A percentile compares a stretch with the other conserved stretches of the same genome.
Evolutionary conservation across 495 filamentous ascomycete genomes (phyloP).

Genomic region (Thermochaetoides thermophila): DNA sequence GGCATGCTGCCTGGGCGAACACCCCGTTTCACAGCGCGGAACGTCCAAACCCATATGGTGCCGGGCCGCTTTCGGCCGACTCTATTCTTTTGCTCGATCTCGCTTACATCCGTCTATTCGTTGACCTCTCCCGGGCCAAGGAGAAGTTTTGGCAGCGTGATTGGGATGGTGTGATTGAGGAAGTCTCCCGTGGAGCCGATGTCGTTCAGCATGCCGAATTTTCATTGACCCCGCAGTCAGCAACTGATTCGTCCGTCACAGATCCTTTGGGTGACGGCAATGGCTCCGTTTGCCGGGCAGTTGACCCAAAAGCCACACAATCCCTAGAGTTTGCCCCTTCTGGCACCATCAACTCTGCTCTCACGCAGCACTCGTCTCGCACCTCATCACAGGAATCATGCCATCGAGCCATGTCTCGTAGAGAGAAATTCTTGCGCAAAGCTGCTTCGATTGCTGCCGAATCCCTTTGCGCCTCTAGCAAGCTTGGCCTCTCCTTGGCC

Average conservation of each 20-base stretch:
- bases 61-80: constrained; percentile 80
- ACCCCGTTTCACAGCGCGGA: constrained; percentile 79
- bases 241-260: constrained; percentile 34
- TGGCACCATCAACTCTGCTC: constrained; percentile 38
- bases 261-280: constrained; percentile 25
- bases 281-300: no score
- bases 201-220: constrained; percentile 61
- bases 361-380: constrained; percentile 10
- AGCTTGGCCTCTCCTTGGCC: constrained; percentile 72
- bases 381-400: constrained; percentile 15
- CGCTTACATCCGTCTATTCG: constrained; percentile 85
- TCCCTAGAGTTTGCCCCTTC: no score
- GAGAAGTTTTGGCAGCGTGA: constrained; percentile 92
- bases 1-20: constrained; percentile 87
- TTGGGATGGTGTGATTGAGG: constrained; percentile 84
- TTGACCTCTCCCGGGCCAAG: constrained; percentile 81
- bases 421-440: constrained; percentile 81
- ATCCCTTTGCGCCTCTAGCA: constrained; percentile 80
- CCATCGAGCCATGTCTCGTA: constrained; percentile 26
- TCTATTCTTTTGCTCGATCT: constrained; percentile 89
- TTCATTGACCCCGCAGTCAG: constrained; percentile 43
- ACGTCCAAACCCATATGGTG: constrained; percentile 78
- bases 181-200: constrained; percentile 62
- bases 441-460: constrained; percentile 92
- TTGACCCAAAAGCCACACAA: no score